phyloP scores from a whole-genome alignment of 345 rosid genomes.

The Raphanus raphanistrum region DNA sequence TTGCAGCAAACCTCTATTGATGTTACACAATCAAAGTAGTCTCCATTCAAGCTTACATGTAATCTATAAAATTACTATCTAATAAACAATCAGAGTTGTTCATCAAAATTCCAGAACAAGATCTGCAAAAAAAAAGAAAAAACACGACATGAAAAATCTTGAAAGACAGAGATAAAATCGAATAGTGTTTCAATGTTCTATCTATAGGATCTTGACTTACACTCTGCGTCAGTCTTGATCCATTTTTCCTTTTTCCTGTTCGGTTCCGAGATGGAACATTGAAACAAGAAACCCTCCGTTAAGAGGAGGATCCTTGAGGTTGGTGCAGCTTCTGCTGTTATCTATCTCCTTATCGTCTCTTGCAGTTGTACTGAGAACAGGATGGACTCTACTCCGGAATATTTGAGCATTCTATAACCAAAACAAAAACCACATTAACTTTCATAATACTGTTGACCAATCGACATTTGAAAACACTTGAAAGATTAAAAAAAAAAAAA shows the following conservation, averaged over 20 bases:
- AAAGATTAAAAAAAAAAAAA: background rate
- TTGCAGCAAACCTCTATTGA: too few species aligned
- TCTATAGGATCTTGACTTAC: conserved; percentile 28
- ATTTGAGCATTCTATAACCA: conserved; percentile 26
- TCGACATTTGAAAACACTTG: background rate
- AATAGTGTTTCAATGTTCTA: background rate
- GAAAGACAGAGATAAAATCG: background rate
- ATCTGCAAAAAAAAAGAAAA: conserved; percentile 28
- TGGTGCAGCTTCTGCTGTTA: conserved; percentile 11
- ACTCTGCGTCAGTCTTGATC: conserved; percentile 38
- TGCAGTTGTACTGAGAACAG: conserved; percentile 24
- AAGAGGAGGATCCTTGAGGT: background rate
- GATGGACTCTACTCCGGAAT: conserved; percentile 35
- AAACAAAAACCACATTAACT: conserved; percentile 10
- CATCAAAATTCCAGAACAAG: conserved; percentile 35
- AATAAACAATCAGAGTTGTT: background rate
- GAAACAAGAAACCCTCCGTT: background rate
- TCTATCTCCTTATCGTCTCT: background rate
- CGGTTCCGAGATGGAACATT: background rate
- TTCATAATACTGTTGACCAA: conserved; percentile 3
- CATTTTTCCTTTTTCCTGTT: conserved; percentile 28
- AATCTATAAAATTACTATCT: too few species aligned
- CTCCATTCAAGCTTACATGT: too few species aligned
- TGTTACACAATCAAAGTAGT: too few species aligned
- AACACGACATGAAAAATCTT: background rate